phyloP scores from a whole-genome alignment of 192 early-diverging fungal species.

The Ambispora gerdemannii region DNA sequence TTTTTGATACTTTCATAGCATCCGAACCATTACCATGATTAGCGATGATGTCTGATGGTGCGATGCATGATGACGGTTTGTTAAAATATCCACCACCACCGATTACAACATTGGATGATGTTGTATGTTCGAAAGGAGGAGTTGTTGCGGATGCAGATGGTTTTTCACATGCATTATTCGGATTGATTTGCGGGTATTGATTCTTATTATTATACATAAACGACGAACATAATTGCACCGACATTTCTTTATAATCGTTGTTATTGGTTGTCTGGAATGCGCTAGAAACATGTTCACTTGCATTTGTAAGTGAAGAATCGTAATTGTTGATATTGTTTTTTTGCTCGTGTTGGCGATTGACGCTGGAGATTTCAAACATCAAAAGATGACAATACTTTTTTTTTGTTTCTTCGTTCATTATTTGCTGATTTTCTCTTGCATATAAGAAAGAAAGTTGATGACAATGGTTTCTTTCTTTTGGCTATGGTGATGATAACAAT shows the following conservation, averaged over 20 bases:
- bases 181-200: background rate
- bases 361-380: conserved; percentile 11
- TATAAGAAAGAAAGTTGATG: too few relatives aligned
- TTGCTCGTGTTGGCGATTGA: background rate
- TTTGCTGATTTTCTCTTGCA: too few relatives aligned
- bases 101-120: background rate
- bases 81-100: background rate
- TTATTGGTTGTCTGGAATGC: background rate
- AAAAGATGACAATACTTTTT: conserved; percentile 24
- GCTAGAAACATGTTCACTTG: background rate
- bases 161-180: background rate
- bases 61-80: background rate
- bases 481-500: too few relatives aligned
- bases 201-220: background rate
- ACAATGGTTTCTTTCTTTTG: too few relatives aligned
- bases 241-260: background rate
- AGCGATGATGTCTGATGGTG: background rate
- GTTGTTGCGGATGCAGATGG: background rate
- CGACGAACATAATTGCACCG: background rate
- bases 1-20: background rate
- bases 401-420: conserved; percentile 19
- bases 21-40: background rate
- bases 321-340: background rate
- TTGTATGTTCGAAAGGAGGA: background rate
- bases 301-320: background rate